These are phyloP conservation scores for Beauveria pseudobassiana DNA, from an alignment of 2,329 filamentous ascomycete species.

Conservation along the genomic window DNA sequence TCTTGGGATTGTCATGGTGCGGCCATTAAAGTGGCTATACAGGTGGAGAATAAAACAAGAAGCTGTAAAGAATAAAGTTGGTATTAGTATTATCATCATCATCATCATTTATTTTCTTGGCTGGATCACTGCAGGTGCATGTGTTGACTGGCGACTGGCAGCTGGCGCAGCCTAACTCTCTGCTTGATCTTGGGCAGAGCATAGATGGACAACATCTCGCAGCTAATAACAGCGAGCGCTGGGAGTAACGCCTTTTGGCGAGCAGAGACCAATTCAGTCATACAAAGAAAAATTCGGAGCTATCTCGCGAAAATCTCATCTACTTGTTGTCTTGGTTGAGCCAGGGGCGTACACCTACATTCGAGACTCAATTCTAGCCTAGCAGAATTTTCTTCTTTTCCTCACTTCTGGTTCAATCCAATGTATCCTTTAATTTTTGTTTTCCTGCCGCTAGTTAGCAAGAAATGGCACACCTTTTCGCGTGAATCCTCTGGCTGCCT, in stretches of 20 bases:
- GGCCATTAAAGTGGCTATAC: slow-evolving; percentile 11
- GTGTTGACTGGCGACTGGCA: neutral
- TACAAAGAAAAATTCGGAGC: neutral
- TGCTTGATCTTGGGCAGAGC: no score
- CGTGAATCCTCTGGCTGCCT: neutral
- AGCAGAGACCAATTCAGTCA: neutral
- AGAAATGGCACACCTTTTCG: neutral
- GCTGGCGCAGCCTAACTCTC: no score
- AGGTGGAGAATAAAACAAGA: slow-evolving; percentile 9
- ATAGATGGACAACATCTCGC: neutral
- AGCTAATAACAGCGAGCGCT: neutral
- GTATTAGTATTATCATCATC: neutral
- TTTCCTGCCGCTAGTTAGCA: neutral
- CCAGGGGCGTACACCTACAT: neutral
- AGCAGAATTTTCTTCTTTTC: neutral
- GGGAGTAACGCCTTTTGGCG: no score
- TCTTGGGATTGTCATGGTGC: neutral
- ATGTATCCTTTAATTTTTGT: neutral
- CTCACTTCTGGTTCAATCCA: neutral
- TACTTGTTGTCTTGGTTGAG: neutral
- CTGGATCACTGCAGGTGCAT: neutral
- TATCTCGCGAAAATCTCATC: neutral
- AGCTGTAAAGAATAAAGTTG: neutral
- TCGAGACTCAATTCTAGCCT: neutral
- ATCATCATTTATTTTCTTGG: neutral